These are phyloP conservation scores for Vigna mungo DNA, from an alignment of 306 rosid genomes.

Conservation along the genomic window DNA sequence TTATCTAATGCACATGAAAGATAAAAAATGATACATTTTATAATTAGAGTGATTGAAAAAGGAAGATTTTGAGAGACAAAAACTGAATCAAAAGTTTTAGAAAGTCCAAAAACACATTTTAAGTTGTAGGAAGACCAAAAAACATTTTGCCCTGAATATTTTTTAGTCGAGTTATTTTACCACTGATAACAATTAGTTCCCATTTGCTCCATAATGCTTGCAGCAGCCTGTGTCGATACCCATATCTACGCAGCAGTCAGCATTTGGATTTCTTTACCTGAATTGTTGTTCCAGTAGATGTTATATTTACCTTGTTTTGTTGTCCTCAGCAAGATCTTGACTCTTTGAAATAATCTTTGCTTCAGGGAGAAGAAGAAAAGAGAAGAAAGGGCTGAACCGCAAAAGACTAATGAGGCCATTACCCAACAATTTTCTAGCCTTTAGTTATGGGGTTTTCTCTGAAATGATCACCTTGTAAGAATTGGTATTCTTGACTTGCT, in stretches of 20 bases:
- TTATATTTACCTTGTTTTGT: conserved; percentile 22
- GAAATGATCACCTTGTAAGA: conserved; percentile 29
- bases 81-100: too few species aligned
- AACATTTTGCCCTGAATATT: too few species aligned
- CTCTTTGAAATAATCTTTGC: conserved; percentile 41
- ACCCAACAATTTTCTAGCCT: conserved; percentile 56
- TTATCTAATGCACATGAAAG: too few species aligned
- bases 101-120: too few species aligned
- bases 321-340: conserved; percentile 34
- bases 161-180: not conserved
- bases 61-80: too few species aligned
- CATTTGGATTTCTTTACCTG: conserved; percentile 23
- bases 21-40: too few species aligned
- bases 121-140: too few species aligned
- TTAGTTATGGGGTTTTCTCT: conserved; percentile 38
- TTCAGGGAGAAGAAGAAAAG: conserved; percentile 96
- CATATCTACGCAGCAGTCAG: not conserved
- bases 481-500: conserved; percentile 37
- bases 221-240: not conserved
- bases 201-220: conserved; percentile 18
- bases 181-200: not conserved
- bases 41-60: too few species aligned
- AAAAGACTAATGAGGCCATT: conserved; percentile 80
- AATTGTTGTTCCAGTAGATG: conserved; percentile 18
- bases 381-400: conserved; percentile 82